Evolutionary conservation across 768 basidiomycete species (phyloP).

Genomic region (Nidula microcarpa): DNA sequence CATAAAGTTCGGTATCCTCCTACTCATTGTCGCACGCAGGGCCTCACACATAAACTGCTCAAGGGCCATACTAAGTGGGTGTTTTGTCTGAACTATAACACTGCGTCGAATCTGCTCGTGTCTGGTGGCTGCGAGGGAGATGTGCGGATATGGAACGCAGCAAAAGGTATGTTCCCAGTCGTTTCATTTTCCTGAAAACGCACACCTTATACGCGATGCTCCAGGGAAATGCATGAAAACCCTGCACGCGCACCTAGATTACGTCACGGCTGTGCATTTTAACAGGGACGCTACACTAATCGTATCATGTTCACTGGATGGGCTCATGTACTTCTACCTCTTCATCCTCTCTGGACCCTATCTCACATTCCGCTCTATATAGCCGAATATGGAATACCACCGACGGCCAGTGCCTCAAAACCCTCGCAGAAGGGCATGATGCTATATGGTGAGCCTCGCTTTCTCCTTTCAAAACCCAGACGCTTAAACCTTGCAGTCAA

Average conservation of each 20-base stretch:
- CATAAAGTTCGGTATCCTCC: background rate
- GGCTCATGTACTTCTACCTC: constrained; percentile 71
- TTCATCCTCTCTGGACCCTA: constrained; percentile 3
- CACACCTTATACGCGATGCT: background rate
- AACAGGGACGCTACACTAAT: constrained; percentile 89
- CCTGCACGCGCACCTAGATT: constrained; percentile 90
- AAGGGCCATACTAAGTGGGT: constrained; percentile 86
- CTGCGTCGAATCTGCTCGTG: constrained; percentile 82
- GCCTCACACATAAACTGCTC: constrained; percentile 65
- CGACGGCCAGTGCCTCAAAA: constrained; percentile 94
- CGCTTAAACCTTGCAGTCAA: constrained; percentile 46
- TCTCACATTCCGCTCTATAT: constrained; percentile 1
- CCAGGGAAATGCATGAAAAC: constrained; percentile 82
- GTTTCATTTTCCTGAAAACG: constrained; percentile 5
- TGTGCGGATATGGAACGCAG: constrained; percentile 88
- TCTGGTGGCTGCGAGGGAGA: constrained; percentile 93
- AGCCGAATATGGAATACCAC: constrained; percentile 96
- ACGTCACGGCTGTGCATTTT: constrained; percentile 92
- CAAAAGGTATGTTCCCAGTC: constrained; percentile 51
- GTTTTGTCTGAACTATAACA: constrained; percentile 91
- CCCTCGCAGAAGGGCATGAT: constrained; percentile 85
- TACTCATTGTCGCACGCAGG: constrained; percentile 32
- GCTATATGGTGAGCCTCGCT: constrained; percentile 63
- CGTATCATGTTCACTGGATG: constrained; percentile 89
- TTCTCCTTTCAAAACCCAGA: background rate